These are phyloP conservation scores for Dictyostelium citrinum DNA, from an alignment of 78 protist species.

Conservation along the genomic window DNA sequence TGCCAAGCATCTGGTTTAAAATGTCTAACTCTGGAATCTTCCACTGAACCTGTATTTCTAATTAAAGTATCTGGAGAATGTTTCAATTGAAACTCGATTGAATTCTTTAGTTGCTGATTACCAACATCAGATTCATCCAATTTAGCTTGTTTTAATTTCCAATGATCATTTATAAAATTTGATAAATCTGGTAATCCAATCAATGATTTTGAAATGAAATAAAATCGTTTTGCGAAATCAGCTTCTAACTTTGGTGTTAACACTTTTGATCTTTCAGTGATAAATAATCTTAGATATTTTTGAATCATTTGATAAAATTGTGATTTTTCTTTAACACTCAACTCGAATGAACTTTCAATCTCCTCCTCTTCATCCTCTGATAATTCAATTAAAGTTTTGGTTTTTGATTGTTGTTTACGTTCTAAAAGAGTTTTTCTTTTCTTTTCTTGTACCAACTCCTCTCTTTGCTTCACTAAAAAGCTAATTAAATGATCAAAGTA, in stretches of 20 bases:
- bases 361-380: background rate
- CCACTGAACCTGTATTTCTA: background rate
- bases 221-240: background rate
- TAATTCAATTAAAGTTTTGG: background rate
- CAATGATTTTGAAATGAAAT: background rate
- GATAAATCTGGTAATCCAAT: background rate
- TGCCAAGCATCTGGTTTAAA: slow-evolving; percentile 96
- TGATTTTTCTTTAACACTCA: background rate
- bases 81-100: slow-evolving; percentile 29
- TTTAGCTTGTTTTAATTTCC: background rate
- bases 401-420: background rate
- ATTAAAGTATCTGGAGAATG: slow-evolving; percentile 12
- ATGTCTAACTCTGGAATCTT: slow-evolving; percentile 19
- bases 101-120: background rate
- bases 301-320: slow-evolving; percentile 20
- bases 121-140: background rate
- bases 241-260: background rate
- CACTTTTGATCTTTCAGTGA: background rate
- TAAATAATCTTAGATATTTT: background rate
- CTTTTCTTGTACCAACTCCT: background rate
- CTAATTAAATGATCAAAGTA: background rate
- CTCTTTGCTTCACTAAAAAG: background rate
- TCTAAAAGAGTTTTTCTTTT: background rate
- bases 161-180: background rate
- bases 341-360: background rate